Evolutionary conservation across 257 asterid genomes (phyloP), one percentile per base, ranked within the genome.

Genomic region (Cynanchum wilfordii): DNA sequence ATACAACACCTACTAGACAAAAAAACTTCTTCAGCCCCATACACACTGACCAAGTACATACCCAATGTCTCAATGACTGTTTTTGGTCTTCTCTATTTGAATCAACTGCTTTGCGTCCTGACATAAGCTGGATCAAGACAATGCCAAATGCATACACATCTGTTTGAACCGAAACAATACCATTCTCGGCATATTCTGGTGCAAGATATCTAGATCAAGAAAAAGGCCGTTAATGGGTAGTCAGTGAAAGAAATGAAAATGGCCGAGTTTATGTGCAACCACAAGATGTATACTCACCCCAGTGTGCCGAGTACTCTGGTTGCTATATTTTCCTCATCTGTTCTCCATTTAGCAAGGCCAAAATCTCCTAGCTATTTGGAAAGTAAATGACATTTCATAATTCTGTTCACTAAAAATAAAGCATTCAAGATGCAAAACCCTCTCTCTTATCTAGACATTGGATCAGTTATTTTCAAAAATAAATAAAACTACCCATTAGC

Each of bases 301-400:
- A 90, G 82, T 70, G 95, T 83, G 80, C 97, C 95, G 13, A 88
- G 84, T 75, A 88, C 80, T 70, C 88, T 81, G 50, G 93, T 88
- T 71, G 83, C 85, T 66, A 78, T 74, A 54, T 79, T 72, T 10
- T 79, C 87, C 22, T 83, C 87, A 30, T 74, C 75, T 51, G 83
- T 84, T 83, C 78, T 87, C 95, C 95, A 88, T 84, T 81, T 90
- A 47, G 97, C 95, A n/a, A 90, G 91, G 69, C 97, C 97, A 66
- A 87, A 88, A 75, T 90, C 97, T 42, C 93, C 97, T 49, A 90
- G 79, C 96, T 90, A 84, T 58, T 80, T 65, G 38, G 44, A 11
- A 8, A 74, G 20, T 63, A 36, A 45, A 64, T 11, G 25, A 42
- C 24, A 33, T 33, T 42, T 22, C 19, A n/a, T 6, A 45, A 29